These are phyloP conservation scores for Setomelanomma holmii DNA, from an alignment of 2,329 filamentous ascomycete species.

Conservation along the genomic window DNA sequence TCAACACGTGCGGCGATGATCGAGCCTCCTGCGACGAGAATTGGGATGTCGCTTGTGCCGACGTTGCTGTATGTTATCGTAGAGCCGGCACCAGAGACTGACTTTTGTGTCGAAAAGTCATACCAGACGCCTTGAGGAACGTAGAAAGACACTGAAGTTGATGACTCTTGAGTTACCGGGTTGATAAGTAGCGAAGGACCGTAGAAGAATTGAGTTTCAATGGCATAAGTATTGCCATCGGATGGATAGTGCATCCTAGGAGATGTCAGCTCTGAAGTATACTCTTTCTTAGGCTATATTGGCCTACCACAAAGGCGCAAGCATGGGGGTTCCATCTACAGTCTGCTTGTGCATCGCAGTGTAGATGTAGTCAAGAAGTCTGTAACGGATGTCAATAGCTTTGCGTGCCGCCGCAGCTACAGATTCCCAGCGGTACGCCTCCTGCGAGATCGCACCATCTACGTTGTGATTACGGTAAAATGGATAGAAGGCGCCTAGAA, in stretches of 20 bases:
- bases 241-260: constrained; percentile 67
- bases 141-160: constrained; percentile 62
- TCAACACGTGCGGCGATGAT: constrained; percentile 66
- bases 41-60: constrained; percentile 62
- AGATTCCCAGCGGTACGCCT: constrained; percentile 67
- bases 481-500: constrained; percentile 73
- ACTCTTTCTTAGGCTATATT: constrained; percentile 49
- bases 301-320: constrained; percentile 75
- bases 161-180: constrained; percentile 60
- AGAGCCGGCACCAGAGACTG: constrained; percentile 47
- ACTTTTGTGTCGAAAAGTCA: constrained; percentile 43
- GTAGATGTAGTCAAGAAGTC: constrained; percentile 82
- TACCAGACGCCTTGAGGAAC: constrained; percentile 64
- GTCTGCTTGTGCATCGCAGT: constrained; percentile 70
- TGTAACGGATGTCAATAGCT: constrained; percentile 74
- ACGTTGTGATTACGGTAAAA: constrained; percentile 78
- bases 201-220: constrained; percentile 65
- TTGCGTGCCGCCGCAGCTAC: constrained; percentile 71
- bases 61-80: constrained; percentile 56
- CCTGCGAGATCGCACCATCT: constrained; percentile 63
- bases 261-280: background rate
- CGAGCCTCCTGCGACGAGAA: constrained; percentile 69
- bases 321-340: constrained; percentile 67
- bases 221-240: constrained; percentile 58
- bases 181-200: constrained; percentile 64